Evolutionary conservation across 2,329 filamentous ascomycete genomes (phyloP), one percentile per base, ranked within the genome.

Genomic region (Didymella arachidicola): DNA sequence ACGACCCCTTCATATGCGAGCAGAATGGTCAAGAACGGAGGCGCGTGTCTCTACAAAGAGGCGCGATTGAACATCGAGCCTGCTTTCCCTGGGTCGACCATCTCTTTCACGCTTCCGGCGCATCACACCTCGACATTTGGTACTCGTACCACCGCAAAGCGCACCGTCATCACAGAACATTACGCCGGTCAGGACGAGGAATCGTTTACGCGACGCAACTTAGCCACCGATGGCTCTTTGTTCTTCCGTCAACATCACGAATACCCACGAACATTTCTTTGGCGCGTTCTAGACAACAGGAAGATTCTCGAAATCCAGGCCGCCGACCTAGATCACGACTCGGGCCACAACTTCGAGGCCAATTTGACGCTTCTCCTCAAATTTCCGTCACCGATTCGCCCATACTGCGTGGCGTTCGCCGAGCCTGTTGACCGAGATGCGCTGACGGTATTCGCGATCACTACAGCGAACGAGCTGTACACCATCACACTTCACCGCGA

Each of bases 231-330:
- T 30, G 89, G 92, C 27, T 92, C 92, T 2, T 84, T 98, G 55
- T 97, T 92, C 80, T 93, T 96, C 77, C 88, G 95, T 54, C 86
- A 86, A 75, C 86, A 89, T 75, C 87, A 90, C 71, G 82, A 85
- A 63, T 88, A 89, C 63, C 95, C 95, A 38, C 88, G 91, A 72
- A 92, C 87, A 77, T 96, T 98, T 73, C 84, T 97, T 46, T 99
- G 95, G 95, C 87, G 94, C 67, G 84, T 98, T 38, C 80, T 97
- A 60, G 90, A 96, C 71, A 87, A 92, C 69, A 87, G 88, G 71
- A 90, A 86, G 66, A 82, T 92, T 62, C 83, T 99, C 67, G 94
- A 95, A 78, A 83, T 99, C 49, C 90, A 92, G 72, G 88, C 87
- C 39, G 87, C 91, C 60, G 95, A 99, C 78, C 80, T 97, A 65